Conservation (phyloP, 441 rosid genomes). For the Pelargonium hybrid region DNA sequence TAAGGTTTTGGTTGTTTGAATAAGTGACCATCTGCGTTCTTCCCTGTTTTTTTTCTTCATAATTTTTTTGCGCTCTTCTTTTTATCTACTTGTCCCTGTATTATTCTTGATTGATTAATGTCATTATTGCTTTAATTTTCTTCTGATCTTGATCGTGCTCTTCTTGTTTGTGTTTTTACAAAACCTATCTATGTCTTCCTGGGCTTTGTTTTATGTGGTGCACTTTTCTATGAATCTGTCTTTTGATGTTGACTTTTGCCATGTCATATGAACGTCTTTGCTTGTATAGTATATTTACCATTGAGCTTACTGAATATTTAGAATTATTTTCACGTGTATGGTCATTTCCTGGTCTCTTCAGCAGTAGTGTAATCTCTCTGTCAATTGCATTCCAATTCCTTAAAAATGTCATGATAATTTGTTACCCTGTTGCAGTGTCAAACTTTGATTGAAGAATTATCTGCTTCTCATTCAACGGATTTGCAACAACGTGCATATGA, state of each 20-base stretch:
- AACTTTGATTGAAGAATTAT: slow-evolving; percentile 68
- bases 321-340: no score
- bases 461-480: slow-evolving; percentile 93
- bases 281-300: no score
- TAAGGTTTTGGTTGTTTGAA: background rate
- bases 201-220: background rate
- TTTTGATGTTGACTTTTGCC: no score
- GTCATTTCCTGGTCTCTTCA: no score
- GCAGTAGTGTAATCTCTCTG: background rate
- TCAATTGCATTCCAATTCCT: background rate
- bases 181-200: background rate
- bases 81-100: background rate
- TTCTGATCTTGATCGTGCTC: background rate
- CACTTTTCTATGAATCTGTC: no score
- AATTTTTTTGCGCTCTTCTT: no score
- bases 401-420: background rate
- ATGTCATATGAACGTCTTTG: no score
- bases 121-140: background rate
- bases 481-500: slow-evolving; percentile 97
- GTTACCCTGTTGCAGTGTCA: slow-evolving; percentile 43
- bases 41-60: no score
- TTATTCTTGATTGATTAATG: background rate
- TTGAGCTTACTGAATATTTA: no score
- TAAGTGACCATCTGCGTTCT: background rate
- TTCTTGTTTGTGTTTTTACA: no score